phyloP scores from a whole-genome alignment of 2,329 filamentous ascomycete species.

The Botrytis squamosa region DNA sequence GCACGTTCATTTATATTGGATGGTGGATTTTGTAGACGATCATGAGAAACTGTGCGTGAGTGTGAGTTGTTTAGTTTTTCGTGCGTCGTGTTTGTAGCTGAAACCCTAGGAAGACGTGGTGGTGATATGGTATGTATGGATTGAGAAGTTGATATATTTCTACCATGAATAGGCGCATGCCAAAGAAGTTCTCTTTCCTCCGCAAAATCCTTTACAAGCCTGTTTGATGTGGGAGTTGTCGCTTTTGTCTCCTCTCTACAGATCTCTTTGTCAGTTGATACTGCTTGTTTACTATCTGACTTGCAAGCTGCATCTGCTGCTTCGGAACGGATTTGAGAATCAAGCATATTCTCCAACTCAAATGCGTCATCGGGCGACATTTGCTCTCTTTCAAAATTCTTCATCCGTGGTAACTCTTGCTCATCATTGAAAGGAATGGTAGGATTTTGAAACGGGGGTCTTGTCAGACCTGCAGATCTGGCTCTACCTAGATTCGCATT shows the following conservation, averaged over 20 bases:
- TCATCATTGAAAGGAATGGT: background rate
- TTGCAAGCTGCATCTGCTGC: constrained; percentile 3
- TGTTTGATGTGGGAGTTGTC: background rate
- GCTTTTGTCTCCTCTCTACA: background rate
- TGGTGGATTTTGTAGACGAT: background rate
- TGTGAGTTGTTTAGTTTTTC: background rate
- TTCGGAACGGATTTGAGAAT: constrained; percentile 16
- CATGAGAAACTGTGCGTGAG: background rate
- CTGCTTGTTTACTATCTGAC: background rate
- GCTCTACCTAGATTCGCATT: background rate
- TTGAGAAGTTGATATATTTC: background rate
- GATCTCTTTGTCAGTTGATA: background rate
- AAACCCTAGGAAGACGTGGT: background rate
- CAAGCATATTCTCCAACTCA: constrained; percentile 6
- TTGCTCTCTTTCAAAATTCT: constrained; percentile 4
- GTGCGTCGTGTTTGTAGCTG: background rate
- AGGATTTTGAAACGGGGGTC: background rate
- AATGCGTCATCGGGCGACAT: background rate
- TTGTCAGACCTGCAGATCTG: background rate
- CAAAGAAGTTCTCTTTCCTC: constrained; percentile 6
- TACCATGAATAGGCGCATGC: background rate
- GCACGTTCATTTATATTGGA: too few species aligned
- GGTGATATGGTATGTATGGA: background rate
- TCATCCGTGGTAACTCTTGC: constrained; percentile 13
- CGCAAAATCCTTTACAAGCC: background rate